phyloP scores from a whole-genome alignment of 2,329 filamentous ascomycete genomes.

The Colletotrichum falcatum region DNA sequence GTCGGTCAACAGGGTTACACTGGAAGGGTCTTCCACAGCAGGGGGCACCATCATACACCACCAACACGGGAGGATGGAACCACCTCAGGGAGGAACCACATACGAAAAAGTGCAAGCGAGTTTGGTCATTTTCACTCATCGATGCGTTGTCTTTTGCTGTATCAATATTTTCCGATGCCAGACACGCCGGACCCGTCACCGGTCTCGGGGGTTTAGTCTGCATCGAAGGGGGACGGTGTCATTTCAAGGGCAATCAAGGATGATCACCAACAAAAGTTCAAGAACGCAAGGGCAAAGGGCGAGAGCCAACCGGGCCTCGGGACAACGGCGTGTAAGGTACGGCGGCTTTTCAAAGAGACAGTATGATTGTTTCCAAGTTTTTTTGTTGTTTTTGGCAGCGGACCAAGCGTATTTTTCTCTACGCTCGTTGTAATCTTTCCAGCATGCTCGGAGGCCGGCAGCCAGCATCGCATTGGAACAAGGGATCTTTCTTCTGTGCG shows the following conservation, averaged over 20 bases:
- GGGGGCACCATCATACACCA: constrained; percentile 28
- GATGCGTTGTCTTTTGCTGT: constrained; percentile 58
- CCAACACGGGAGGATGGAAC: constrained; percentile 43
- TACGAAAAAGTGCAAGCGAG: constrained; percentile 55
- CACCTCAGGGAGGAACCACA: constrained; percentile 51
- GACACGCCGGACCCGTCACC: constrained; percentile 45
- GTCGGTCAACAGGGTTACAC: constrained; percentile 48
- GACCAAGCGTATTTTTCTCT: constrained; percentile 56
- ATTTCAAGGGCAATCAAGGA: constrained; percentile 46
- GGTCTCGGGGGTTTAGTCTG: constrained; percentile 41
- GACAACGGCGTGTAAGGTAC: constrained; percentile 45
- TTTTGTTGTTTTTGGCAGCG: constrained; percentile 42
- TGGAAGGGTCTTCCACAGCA: constrained; percentile 14
- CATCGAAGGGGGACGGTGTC: constrained; percentile 38
- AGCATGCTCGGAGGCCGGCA: constrained; percentile 53
- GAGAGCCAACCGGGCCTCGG: constrained; percentile 35
- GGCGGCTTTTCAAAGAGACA: constrained; percentile 45
- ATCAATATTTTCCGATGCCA: constrained; percentile 55
- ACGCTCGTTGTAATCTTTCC: constrained; percentile 65
- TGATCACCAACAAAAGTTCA: constrained; percentile 48
- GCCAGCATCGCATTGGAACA: constrained; percentile 47
- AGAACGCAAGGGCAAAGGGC: constrained; percentile 43
- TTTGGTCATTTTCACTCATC: constrained; percentile 53
- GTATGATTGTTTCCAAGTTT: constrained; percentile 45
- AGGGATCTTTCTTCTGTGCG: constrained; percentile 33